Percentiles rank a stretch among this genome's conserved stretches.
Conservation (phyloP, 257 asterid genomes). For the Vinca minor region DNA sequence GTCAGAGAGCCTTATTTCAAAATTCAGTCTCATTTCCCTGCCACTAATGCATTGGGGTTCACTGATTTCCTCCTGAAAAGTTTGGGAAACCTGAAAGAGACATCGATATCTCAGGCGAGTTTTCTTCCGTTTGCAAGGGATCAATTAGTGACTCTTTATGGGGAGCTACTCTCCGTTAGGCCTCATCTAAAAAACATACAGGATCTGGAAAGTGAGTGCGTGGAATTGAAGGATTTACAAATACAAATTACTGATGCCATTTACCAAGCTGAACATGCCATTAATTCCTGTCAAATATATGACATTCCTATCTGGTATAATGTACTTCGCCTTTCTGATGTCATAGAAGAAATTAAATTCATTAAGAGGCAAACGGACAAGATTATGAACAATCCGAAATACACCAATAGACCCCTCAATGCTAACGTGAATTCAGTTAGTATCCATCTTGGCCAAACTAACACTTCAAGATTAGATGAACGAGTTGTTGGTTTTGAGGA, state of each 20-base stretch:
- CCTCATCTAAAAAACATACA: not conserved
- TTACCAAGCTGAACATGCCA: not conserved
- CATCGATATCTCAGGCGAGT: not conserved
- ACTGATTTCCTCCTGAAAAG: not conserved
- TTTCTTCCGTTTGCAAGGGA: not conserved
- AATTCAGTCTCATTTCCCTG: not conserved
- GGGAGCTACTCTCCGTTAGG: not conserved
- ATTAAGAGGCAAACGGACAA: not conserved
- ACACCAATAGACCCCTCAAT: not conserved
- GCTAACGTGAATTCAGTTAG: not conserved
- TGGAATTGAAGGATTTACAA: not conserved
- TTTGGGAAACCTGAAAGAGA: not conserved
- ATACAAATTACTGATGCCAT: not conserved
- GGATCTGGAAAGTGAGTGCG: not conserved
- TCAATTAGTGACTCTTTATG: too few relatives aligned
- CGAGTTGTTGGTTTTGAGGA: constrained; percentile 5
- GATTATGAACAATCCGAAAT: not conserved
- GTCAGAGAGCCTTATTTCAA: not conserved
- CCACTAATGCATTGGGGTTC: not conserved
- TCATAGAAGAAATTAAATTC: not conserved
- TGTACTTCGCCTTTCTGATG: not conserved
- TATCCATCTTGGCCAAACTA: not conserved
- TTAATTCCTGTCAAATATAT: not conserved
- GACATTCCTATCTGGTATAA: not conserved
- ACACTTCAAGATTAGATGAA: not conserved